A percentile compares a stretch with the other conserved stretches of the same genome.
These are phyloP conservation scores for Carex sylvatica DNA, from an alignment of 202 grass and related monocot genomes.

Conservation along the genomic window DNA sequence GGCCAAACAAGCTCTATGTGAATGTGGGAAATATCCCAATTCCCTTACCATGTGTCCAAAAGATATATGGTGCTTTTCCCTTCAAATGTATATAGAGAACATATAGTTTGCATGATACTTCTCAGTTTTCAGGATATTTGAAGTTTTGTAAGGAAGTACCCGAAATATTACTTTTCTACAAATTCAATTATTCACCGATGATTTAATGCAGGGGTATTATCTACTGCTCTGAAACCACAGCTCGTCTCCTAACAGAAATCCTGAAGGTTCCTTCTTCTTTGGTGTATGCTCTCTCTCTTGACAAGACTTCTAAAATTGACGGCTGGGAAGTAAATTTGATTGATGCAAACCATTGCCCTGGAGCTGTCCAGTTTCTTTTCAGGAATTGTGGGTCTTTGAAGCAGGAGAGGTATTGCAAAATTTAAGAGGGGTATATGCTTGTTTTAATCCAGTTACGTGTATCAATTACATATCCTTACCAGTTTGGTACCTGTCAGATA, in stretches of 20 bases:
- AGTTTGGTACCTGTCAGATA: background rate
- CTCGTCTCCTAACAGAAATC: constrained; percentile 52
- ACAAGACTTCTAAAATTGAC: constrained; percentile 42
- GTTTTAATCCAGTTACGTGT: background rate
- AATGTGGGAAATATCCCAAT: too few species aligned
- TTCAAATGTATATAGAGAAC: background rate
- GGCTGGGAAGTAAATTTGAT: constrained; percentile 55
- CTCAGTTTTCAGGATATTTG: background rate
- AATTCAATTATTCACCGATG: background rate
- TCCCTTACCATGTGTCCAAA: too few species aligned
- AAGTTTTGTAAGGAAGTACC: background rate
- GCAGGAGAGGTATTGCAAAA: constrained; percentile 19
- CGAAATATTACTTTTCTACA: background rate
- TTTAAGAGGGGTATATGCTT: background rate
- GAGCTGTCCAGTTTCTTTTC: constrained; percentile 88
- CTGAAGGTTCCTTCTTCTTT: constrained; percentile 59
- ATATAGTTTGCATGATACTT: background rate
- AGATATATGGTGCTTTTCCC: too few species aligned
- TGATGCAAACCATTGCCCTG: constrained; percentile 93
- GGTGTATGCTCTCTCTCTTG: constrained; percentile 50
- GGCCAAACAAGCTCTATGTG: too few species aligned
- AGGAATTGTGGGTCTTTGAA: constrained; percentile 30
- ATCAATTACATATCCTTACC: background rate
- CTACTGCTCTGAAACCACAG: constrained; percentile 64
- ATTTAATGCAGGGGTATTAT: constrained; percentile 46